Percentiles rank a stretch among this genome's conserved stretches.
Conservation (phyloP, 1,139 yeast species). For the Spathaspora sp. region DNA sequence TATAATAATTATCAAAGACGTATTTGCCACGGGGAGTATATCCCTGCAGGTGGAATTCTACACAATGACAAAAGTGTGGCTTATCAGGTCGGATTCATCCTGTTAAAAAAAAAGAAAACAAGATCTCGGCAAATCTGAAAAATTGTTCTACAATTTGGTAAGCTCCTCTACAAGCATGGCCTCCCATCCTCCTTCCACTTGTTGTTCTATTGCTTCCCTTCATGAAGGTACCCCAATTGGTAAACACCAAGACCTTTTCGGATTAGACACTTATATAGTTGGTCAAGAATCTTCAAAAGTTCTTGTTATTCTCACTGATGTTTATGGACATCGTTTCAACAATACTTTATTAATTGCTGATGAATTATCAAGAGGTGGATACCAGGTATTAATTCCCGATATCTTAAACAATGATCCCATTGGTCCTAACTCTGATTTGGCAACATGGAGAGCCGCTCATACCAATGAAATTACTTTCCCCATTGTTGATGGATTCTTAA, state of each 20-base stretch:
- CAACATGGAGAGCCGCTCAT: constrained; percentile 58
- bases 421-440: constrained; percentile 21
- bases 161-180: constrained; percentile 37
- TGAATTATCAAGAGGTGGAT: constrained; percentile 55
- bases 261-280: constrained; percentile 53
- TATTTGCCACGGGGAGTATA: too few species aligned
- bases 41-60: too few species aligned
- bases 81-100: constrained; percentile 47
- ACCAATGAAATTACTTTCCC: constrained; percentile 42
- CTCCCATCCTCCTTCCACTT: constrained; percentile 51
- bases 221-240: constrained; percentile 59
- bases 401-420: constrained; percentile 59
- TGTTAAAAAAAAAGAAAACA: constrained; percentile 26
- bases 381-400: constrained; percentile 72
- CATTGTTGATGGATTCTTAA: constrained; percentile 42
- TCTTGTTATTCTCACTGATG: constrained; percentile 66
- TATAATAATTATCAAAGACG: too few species aligned
- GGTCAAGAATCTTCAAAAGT: constrained; percentile 46
- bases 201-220: constrained; percentile 42
- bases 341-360: constrained; percentile 71
- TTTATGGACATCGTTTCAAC: constrained; percentile 58
- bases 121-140: not conserved
- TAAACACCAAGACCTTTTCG: constrained; percentile 35
- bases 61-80: constrained; percentile 10
- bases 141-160: not conserved